Base-by-base conservation (phyloP, 2,329 filamentous ascomycete species). In the Aspergillus luchuensis region DNA sequence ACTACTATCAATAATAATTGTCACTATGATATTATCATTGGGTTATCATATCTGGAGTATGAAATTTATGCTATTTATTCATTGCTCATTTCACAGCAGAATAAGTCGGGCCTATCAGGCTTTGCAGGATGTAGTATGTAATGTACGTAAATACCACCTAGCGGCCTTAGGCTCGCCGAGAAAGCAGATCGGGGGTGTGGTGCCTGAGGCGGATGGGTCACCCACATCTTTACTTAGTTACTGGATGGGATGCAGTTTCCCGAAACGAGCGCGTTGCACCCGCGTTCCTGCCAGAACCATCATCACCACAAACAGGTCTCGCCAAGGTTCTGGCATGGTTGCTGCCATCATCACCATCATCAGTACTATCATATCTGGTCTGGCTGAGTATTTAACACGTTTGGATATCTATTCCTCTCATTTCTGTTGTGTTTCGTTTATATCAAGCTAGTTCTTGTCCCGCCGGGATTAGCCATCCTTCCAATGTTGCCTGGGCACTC, bases 181-280 rank as follows among this genome's bases (percentile, higher is more conserved):
- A 45, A 45, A 10, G 19, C 19, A 21, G 19, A 11, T 21, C 17
- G 21, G n/a, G 21, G n/a, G 10, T 45, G 19, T 23, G 41, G 10
- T 45, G 41, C 41, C 19, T 45, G 41, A 45, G 41, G 41, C 41
- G 11, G 19, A 21, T 23, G 2, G 41, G 41, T 10, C 15, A 43
- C 17, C 39, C 33, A 36, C 33, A 36, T 36, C 11, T 36, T 13
- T 36, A 25, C 30, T 36, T 36, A 36, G 28, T 30, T 30, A 30
- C 28, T 13, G 33, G 33, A 36, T 36, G 25, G 41, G 50, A 54
- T 60, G 54, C 58, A 58, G 58, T 57, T 57, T 54, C 61, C 56
- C 47, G 58, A 57, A 54, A 54, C 28, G 43, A 57, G 54, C 61
- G 58, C 61, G 54, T 50, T 60, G 54, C 53, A 56, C 53, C 41